phyloP scores from a whole-genome alignment of 2,329 filamentous ascomycete genomes.

The Ambrosiella beaveri region DNA sequence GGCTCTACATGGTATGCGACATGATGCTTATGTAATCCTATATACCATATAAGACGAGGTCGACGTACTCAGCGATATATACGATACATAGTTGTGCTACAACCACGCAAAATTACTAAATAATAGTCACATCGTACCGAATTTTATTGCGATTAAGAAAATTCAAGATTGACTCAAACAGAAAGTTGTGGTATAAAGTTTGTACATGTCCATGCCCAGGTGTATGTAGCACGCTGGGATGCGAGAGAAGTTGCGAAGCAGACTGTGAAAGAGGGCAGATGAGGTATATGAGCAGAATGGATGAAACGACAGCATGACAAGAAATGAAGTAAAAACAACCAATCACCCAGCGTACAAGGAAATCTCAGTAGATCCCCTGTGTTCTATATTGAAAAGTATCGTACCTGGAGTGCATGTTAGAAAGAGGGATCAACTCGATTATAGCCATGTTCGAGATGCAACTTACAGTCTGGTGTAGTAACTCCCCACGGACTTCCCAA shows the following conservation, averaged over 20 bases:
- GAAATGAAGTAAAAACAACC: background rate
- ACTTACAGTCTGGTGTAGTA: conserved; percentile 73
- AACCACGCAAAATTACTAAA: too few species aligned
- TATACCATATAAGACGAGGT: background rate
- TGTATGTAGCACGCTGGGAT: too few species aligned
- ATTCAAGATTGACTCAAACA: background rate
- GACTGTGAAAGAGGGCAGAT: background rate
- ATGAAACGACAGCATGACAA: background rate
- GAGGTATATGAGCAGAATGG: background rate
- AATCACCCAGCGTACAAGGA: background rate
- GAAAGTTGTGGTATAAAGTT: background rate
- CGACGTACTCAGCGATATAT: background rate
- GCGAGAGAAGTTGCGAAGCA: too few species aligned
- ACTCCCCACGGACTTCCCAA: conserved; percentile 67
- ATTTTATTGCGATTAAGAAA: background rate
- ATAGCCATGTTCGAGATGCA: background rate
- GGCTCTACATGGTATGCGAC: too few species aligned
- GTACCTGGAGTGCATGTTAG: conserved; percentile 35
- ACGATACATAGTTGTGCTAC: too few species aligned
- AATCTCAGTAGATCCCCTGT: conserved; percentile 59
- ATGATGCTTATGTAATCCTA: background rate
- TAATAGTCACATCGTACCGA: too few species aligned
- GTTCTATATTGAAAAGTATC: conserved; percentile 79
- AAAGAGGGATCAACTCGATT: background rate
- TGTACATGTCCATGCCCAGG: background rate